A percentile compares a stretch with the other conserved stretches of the same genome.
Evolutionary conservation across 1,284 basidiomycete genomes (phyloP).

Genomic region (Cryptococcus wingfieldii): DNA sequence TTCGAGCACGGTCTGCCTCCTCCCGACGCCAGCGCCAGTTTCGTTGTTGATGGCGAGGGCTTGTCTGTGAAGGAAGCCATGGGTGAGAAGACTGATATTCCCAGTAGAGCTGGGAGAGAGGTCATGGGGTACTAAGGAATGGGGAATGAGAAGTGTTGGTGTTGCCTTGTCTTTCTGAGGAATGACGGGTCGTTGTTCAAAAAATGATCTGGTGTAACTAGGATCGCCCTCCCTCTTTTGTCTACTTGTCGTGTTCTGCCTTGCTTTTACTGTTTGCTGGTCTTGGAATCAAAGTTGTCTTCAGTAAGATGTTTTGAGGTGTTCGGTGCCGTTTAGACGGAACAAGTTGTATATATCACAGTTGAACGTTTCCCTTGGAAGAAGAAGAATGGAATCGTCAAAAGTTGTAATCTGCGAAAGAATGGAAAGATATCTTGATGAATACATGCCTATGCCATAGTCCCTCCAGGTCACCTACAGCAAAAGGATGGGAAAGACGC

Average conservation of each 20-base stretch:
- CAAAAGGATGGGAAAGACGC: too few relatives aligned
- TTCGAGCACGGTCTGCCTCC: slow-evolving; percentile 42
- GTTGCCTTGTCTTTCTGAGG: not conserved
- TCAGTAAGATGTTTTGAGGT: too few relatives aligned
- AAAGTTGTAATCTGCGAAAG: too few relatives aligned
- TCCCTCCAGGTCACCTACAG: too few relatives aligned
- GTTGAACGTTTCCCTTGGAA: too few relatives aligned
- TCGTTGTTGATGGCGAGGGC: slow-evolving; percentile 5
- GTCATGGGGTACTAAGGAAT: slow-evolving; percentile 31
- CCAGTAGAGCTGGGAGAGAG: slow-evolving; percentile 24
- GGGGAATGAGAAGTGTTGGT: not conserved
- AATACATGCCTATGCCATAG: too few relatives aligned
- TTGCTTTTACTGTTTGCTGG: not conserved
- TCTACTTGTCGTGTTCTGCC: not conserved
- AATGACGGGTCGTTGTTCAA: not conserved
- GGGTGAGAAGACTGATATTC: slow-evolving; percentile 18
- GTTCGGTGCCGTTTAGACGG: too few relatives aligned
- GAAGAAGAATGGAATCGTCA: too few relatives aligned
- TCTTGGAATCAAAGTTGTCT: too few relatives aligned
- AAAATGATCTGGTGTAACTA: not conserved
- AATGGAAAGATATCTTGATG: too few relatives aligned
- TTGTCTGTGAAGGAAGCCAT: slow-evolving; percentile 27
- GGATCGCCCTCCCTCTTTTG: not conserved
- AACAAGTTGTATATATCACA: too few relatives aligned
- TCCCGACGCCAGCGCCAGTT: slow-evolving; percentile 6